Conservation (phyloP, 2,329 filamentous ascomycete species). For the Penicillium sp. region DNA sequence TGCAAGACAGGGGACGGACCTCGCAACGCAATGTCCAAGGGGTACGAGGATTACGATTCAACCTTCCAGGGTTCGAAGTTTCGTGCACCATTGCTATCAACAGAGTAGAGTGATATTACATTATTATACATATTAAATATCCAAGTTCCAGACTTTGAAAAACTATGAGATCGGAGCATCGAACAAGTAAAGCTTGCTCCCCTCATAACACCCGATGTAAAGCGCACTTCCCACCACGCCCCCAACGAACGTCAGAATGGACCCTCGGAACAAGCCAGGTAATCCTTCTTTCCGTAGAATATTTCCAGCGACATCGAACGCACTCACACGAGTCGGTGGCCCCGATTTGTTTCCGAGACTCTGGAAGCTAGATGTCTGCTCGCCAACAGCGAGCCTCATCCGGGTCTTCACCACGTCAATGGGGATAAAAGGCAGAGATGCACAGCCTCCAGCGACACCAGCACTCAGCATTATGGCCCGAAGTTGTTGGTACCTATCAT, state of each 20-base stretch:
- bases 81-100: too few species aligned
- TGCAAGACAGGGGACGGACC: too few species aligned
- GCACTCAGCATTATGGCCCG: slow-evolving; percentile 5
- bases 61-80: too few species aligned
- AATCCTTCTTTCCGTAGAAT: slow-evolving; percentile 7
- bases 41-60: too few species aligned
- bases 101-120: neutral
- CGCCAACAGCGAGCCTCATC: slow-evolving; percentile 11
- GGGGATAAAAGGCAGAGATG: slow-evolving; percentile 12
- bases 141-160: neutral
- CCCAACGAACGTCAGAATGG: slow-evolving; percentile 7
- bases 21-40: too few species aligned
- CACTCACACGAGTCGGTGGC: neutral
- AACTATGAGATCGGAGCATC: neutral
- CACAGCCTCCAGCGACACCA: slow-evolving; percentile 7
- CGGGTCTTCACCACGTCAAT: slow-evolving; percentile 12
- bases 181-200: slow-evolving; percentile 26
- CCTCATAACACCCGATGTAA: slow-evolving; percentile 14
- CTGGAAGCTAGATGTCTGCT: neutral
- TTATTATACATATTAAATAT: neutral
- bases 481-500: neutral
- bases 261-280: slow-evolving; percentile 13
- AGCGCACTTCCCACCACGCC: slow-evolving; percentile 8
- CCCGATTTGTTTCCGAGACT: neutral
- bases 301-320: slow-evolving; percentile 1